Base-by-base conservation (phyloP, 2,329 filamentous ascomycete species). In the Cyclaneusma minus region DNA sequence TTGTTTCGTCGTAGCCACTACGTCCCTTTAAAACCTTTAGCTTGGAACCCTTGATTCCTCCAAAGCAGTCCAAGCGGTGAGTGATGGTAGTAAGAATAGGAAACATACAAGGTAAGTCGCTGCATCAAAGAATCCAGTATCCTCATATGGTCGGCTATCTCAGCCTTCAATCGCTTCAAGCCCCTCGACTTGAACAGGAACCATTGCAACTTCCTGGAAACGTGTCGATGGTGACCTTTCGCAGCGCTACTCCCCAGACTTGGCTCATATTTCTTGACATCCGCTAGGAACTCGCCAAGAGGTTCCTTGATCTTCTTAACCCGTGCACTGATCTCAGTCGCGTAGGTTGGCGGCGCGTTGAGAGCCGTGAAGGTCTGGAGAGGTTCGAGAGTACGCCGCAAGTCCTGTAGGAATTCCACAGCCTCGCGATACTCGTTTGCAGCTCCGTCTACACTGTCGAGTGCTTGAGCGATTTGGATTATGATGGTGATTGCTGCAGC, bases 341-440 rank as follows among this genome's bases (percentile, higher is more conserved):
- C 28, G 29, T 35, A 32, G 8, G 10, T n/a, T 7, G 32, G 29
- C 20, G 29, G 20, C 11, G 14, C 19, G 9, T 27, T 32, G 20
- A 10, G 31, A 28, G 29, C 28, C 11, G 25, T 31, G 10, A 29
- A 27, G 4, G 21, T 29, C 15, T 33, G 29, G 13, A 35, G 13
- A 3, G 27, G 21, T 7, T 35, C 29, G 12, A 36, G 25, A 4
- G 26, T 27, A 4, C 26, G 23, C 17, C 24, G 30, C 8, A 33
- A 15, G 13, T 27, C 21, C 14, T 12, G 28, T 17, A 35, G 30
- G 16, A 36, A 31, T 6, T 12, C 8, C 7, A 35, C 26, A 35
- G 32, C 18, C 25, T 35, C 25, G 17, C 23, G 30, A 23, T 31
- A 33, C 11, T 35, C 9, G 19, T 7, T 7, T 3, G 28, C 33